Base-by-base conservation (phyloP, 345 rosid species). In the Raphanus sativus region DNA sequence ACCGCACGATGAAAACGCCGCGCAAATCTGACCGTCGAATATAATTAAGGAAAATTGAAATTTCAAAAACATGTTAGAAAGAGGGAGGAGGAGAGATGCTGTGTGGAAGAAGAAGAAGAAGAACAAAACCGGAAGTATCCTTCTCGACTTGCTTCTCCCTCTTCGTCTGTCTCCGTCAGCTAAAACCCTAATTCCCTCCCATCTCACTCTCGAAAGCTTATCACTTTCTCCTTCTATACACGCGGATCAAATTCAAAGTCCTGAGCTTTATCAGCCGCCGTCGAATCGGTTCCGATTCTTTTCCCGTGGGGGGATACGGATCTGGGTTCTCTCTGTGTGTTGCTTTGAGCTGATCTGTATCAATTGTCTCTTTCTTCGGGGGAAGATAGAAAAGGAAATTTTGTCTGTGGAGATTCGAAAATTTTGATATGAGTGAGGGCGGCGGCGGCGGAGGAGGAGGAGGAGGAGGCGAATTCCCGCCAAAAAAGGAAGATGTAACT, bases 21-120 rank as follows among this genome's bases (percentile, higher is more conserved):
- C 33, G 56, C 36, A 38, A 81, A 94, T 91, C 97, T 16, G 65
- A 76, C 97, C 96, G 78, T 90, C 70, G 70, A 85, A 87, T 86
- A 86, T 42, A 86, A 85, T 75, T 54, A 50, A 71, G 78, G 56
- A 58, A 86, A 87, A 85, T 87, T 86, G 89, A 82, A 92, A 89
- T 84, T 95, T 95, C 92, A 95, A 95, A 92, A 92, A 88, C 88
- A 85, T 86, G 73, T 28, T 69, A 84, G 88, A 87, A 94, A 94
- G 98, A 86, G 98, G 98, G 86, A 60, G 72, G 16, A 13, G 16
- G 12, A 9, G 12, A 77, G 80, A 70, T 67, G 74, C 13, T 68
- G 74, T 29, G 42, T 36, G 12, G 48, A 48, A n/a, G 68, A 65
- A 65, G 82, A n/a, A n/a, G n/a, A 75, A 52, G 58, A 8, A 74